phyloP scores from a whole-genome alignment of 2,329 filamentous ascomycete species.

The Claviceps sp. region DNA sequence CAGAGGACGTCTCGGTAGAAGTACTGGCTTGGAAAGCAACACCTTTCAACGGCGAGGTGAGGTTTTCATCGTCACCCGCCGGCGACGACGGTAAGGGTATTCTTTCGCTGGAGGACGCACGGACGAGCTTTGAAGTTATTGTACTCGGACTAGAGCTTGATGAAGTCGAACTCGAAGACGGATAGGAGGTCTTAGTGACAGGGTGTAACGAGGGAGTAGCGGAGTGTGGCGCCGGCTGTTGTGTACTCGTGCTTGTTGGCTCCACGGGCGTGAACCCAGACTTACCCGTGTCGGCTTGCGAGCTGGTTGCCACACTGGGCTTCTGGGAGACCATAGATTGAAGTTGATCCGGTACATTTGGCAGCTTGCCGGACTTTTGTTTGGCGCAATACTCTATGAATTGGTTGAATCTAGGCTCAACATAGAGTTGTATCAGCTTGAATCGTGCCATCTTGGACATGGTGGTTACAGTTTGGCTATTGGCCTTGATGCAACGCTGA shows the following conservation, averaged over 20 bases:
- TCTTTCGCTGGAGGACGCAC: background rate
- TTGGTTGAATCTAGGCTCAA: slow-evolving; percentile 27
- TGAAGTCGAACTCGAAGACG: background rate
- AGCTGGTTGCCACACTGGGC: slow-evolving; percentile 12
- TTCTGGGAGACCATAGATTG: slow-evolving; percentile 14
- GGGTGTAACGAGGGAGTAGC: background rate
- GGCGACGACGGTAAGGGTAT: background rate
- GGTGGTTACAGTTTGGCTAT: too few species aligned
- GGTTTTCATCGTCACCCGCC: background rate
- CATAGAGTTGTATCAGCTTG: slow-evolving; percentile 19
- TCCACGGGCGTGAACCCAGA: slow-evolving; percentile 10
- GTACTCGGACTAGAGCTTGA: background rate
- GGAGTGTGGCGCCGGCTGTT: background rate
- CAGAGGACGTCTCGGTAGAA: background rate
- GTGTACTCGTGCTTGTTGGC: background rate
- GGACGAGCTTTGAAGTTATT: background rate
- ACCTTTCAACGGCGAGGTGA: background rate
- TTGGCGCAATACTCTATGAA: slow-evolving; percentile 32
- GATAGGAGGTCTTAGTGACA: background rate
- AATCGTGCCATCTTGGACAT: slow-evolving; percentile 3
- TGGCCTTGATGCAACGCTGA: too few species aligned
- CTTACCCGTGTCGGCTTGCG: slow-evolving; percentile 13
- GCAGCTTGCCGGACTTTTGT: slow-evolving; percentile 8
- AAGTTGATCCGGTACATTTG: slow-evolving; percentile 6
- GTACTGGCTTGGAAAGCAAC: too few species aligned